Base-by-base conservation (phyloP, 805 yeast species). In the Brettanomyces sp. region DNA sequence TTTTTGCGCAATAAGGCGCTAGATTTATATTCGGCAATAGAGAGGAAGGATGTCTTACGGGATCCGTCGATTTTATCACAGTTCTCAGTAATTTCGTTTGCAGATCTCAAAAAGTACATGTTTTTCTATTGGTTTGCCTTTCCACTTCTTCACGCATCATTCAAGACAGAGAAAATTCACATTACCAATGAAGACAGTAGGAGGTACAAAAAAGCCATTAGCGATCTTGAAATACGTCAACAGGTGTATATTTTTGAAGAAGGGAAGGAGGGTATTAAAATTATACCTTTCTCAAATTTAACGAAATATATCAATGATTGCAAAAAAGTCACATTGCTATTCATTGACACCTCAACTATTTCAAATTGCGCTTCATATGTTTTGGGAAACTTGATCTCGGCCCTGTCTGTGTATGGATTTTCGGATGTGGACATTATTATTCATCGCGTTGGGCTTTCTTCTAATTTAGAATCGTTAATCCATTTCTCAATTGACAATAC, bases 71-170 rank as follows among this genome's bases (percentile, higher is more conserved):
- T 63, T 4, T 59, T 80, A 28, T 55, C 67, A 12, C 53, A 59
- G 7, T 80, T 82, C 51, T 63, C 66, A 4, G 53, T 85, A 1
- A 66, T 90, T 28, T 72, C 89, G 38, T 93, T 81, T 65, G 84
- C 95, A 1, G 99, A 93, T 62, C 72, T 93, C 59, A 93, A 93
- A 62, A 87, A 85, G 64, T 90, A 85, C 67, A 80, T 76, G 56
- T 91, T 84, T 58, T 84, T 76, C 57, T 90, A 93, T 64, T 95
- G 99, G 99, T 74, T 86, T 52, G 83, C 87, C 13, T 79, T 79
- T 51, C 97, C 99, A 0, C 65, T 76, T 1, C 60, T 87, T 33
- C 69, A 70, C 36, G 64, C 79, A 7, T 67, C 66, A 11, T 83
- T 88, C 87, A 41, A 7, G 14, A 7, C 37, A 8, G 8, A 6